phyloP scores from a whole-genome alignment of 192 early-diverging fungal genomes.

The Phlyctochytrium bullatum region DNA sequence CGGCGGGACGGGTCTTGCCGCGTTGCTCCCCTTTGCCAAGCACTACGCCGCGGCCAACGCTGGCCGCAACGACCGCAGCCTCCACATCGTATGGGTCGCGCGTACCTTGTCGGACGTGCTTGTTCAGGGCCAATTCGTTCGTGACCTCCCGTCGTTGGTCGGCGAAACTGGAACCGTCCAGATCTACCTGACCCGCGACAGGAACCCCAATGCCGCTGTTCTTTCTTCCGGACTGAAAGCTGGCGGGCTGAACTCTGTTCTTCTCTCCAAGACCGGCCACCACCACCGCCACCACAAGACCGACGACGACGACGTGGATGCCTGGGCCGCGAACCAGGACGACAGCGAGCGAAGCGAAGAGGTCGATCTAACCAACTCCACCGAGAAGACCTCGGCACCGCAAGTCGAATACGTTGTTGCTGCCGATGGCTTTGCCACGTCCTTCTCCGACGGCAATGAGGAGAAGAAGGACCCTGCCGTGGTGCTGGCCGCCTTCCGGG shows the following conservation, averaged over 20 bases:
- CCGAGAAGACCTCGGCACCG: neutral
- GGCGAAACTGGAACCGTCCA: neutral
- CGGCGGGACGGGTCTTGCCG: slow-evolving; percentile 18
- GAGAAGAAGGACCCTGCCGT: no score
- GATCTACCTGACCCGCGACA: neutral
- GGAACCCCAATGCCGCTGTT: neutral
- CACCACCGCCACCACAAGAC: no score
- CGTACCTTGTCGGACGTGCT: neutral
- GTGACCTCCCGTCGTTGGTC: neutral
- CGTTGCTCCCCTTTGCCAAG: slow-evolving; percentile 12
- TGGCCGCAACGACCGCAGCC: neutral
- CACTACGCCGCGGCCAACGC: neutral
- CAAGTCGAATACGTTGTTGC: neutral
- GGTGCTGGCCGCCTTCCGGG: no score
- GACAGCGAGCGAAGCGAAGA: no score
- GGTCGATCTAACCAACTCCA: neutral
- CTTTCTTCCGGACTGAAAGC: neutral
- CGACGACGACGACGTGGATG: no score
- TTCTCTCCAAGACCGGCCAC: neutral
- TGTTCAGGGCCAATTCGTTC: neutral
- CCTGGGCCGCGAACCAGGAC: no score
- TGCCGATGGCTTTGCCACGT: neutral
- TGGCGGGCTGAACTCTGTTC: no score
- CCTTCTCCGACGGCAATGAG: neutral
- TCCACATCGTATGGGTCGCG: slow-evolving; percentile 10